These are phyloP conservation scores for Hypholoma sublateritium DNA, from an alignment of 768 basidiomycete species.

Conservation along the genomic window DNA sequence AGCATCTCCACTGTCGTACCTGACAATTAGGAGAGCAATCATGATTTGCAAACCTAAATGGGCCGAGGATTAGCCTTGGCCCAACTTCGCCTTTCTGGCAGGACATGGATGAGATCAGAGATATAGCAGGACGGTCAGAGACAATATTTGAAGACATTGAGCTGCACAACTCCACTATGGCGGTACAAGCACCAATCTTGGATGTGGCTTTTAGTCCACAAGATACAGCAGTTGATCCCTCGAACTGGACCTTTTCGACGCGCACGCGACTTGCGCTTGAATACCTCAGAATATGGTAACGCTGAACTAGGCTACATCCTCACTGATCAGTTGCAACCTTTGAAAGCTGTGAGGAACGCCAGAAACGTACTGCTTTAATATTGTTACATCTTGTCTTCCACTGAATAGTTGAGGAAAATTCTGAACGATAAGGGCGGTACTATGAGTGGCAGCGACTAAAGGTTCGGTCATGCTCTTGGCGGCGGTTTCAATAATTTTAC, in stretches of 20 bases:
- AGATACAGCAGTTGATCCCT: neutral
- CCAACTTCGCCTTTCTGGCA: neutral
- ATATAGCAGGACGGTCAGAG: neutral
- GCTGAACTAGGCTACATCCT: neutral
- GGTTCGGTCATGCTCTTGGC: neutral
- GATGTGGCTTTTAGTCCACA: neutral
- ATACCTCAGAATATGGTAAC: neutral
- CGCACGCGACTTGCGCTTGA: neutral
- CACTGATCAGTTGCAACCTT: neutral
- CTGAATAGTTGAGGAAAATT: neutral
- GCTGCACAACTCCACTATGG: neutral
- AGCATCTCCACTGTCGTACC: neutral
- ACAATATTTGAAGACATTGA: slow-evolving; percentile 2
- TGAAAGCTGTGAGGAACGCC: no score
- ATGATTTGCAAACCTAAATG: slow-evolving; percentile 4
- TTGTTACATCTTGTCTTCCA: neutral
- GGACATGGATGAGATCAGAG: neutral
- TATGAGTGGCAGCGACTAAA: neutral
- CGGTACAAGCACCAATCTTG: neutral
- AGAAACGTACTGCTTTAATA: neutral
- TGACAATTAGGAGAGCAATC: slow-evolving; percentile 7
- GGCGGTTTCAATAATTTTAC: neutral
- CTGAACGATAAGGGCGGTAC: neutral
- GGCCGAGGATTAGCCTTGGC: neutral
- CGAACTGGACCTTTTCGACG: neutral